Evolutionary conservation across 345 rosid species (phyloP).

Genomic region (Adansonia digitata): DNA sequence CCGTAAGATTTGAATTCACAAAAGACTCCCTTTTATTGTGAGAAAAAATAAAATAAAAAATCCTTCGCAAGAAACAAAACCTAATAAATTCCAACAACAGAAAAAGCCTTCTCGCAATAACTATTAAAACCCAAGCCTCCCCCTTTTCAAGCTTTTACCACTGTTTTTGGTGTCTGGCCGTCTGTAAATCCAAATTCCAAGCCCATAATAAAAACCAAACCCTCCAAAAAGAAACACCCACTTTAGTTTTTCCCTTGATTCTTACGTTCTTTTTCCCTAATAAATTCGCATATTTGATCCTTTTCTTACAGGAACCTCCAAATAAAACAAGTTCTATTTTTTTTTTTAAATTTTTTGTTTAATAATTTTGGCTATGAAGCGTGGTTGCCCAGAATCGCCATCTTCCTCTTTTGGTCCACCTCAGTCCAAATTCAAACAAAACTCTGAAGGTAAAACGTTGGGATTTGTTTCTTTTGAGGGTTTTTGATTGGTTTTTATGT

Average conservation of each 20-base stretch:
- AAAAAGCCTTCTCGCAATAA: neutral
- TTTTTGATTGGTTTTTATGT: neutral
- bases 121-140: neutral
- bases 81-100: too few relatives aligned
- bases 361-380: slow-evolving; percentile 48
- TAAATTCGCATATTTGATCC: neutral
- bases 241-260: neutral
- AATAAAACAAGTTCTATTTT: neutral
- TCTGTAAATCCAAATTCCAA: neutral
- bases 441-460: slow-evolving; percentile 53
- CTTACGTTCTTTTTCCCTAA: neutral
- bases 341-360: neutral
- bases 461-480: neutral
- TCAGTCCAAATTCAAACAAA: slow-evolving; percentile 52
- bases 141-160: neutral
- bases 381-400: slow-evolving; percentile 58
- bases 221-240: neutral
- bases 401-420: slow-evolving; percentile 65
- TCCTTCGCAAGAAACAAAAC: neutral
- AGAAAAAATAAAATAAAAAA: too few relatives aligned
- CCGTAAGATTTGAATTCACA: too few relatives aligned
- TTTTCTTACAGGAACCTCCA: neutral
- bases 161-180: too few relatives aligned
- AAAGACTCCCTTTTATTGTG: too few relatives aligned
- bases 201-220: neutral